phyloP scores from a whole-genome alignment of 345 rosid species.

The Populus deltoides region DNA sequence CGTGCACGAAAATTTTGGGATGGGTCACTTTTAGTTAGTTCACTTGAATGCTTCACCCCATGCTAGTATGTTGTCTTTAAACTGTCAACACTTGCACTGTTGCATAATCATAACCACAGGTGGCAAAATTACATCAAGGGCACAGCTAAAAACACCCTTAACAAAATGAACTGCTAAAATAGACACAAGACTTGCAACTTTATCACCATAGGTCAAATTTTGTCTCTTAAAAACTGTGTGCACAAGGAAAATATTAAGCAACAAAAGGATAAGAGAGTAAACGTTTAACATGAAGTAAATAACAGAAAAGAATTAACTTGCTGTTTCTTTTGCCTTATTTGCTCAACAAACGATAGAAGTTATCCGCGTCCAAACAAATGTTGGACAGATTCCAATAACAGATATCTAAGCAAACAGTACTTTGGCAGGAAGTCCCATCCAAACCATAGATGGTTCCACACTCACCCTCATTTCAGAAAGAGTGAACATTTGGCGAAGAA shows the following conservation, averaged over 20 bases:
- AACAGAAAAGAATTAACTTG: neutral
- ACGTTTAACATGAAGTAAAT: neutral
- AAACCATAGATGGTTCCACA: neutral
- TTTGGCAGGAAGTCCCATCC: neutral
- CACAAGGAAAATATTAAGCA: neutral
- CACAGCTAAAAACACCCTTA: neutral
- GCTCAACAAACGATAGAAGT: neutral
- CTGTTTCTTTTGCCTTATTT: neutral
- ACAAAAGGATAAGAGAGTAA: neutral
- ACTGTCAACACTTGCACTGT: neutral
- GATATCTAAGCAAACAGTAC: neutral
- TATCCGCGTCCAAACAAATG: neutral
- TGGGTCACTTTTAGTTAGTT: neutral
- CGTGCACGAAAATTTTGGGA: neutral
- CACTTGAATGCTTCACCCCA: neutral
- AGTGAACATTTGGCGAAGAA: slow-evolving; percentile 78
- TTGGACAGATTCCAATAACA: neutral
- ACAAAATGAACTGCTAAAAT: neutral
- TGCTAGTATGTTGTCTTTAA: neutral
- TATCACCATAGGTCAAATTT: neutral
- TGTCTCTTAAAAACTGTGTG: neutral
- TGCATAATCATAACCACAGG: neutral
- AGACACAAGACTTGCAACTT: neutral
- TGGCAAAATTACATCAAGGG: neutral
- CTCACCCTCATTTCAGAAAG: slow-evolving; percentile 85